phyloP scores from a whole-genome alignment of 768 basidiomycete genomes.

The Albatrellus ellisii region DNA sequence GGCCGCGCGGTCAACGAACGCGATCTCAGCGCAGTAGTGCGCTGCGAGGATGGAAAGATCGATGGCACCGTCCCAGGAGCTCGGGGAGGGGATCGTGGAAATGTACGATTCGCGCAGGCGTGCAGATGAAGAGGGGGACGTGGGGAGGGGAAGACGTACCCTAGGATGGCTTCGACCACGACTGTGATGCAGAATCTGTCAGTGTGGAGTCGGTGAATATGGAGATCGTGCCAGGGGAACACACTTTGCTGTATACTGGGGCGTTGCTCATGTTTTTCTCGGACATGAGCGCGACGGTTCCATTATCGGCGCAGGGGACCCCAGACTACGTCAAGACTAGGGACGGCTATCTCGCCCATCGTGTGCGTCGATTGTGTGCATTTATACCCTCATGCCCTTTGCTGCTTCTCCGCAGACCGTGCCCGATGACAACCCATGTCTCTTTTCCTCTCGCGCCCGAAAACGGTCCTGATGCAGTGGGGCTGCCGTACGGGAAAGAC shows the following conservation, averaged over 20 bases:
- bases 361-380: too few relatives aligned
- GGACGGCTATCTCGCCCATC: too few relatives aligned
- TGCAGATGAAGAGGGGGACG: constrained; percentile 21
- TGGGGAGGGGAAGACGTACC: constrained; percentile 30
- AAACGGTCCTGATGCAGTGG: too few relatives aligned
- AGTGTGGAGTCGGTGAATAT: constrained; percentile 75
- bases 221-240: too few relatives aligned
- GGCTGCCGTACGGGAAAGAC: too few relatives aligned
- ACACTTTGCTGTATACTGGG: constrained; percentile 58
- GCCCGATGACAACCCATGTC: too few relatives aligned
- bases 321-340: too few relatives aligned
- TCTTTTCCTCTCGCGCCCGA: too few relatives aligned
- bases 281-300: constrained; percentile 75
- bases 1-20: constrained; percentile 52
- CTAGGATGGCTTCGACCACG: constrained; percentile 81
- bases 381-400: too few relatives aligned
- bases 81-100: constrained; percentile 61
- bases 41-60: constrained; percentile 77
- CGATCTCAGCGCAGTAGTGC: constrained; percentile 77
- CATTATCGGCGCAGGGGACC: too few relatives aligned
- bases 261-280: constrained; percentile 71
- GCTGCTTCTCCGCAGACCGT: too few relatives aligned
- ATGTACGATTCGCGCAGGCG: constrained; percentile 62
- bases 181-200: constrained; percentile 57
- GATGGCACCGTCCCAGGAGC: constrained; percentile 93